Conservation (phyloP, 805 yeast genomes). For the Saccharomyces jurei region DNA sequence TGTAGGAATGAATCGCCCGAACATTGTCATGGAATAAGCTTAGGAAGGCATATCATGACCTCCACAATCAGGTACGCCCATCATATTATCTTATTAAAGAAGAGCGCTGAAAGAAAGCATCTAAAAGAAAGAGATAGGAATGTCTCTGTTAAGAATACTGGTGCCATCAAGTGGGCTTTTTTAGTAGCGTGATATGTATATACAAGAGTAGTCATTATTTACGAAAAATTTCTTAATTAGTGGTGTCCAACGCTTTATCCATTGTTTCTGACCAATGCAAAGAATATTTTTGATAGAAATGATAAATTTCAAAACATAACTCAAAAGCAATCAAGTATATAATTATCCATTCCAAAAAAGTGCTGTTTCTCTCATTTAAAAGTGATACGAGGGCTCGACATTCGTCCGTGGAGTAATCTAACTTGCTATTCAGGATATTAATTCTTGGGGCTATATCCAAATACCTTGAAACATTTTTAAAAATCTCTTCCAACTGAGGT, state of each 20-base stretch:
- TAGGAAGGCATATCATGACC: too few relatives aligned
- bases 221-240: background rate
- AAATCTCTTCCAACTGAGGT: slow-evolving; percentile 72
- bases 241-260: background rate
- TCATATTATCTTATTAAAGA: too few relatives aligned
- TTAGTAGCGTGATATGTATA: background rate
- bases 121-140: too few relatives aligned
- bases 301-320: slow-evolving; percentile 72
- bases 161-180: background rate
- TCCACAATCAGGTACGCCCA: too few relatives aligned
- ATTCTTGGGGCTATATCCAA: slow-evolving; percentile 75
- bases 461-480: slow-evolving; percentile 58
- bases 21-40: too few relatives aligned
- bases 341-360: slow-evolving; percentile 81
- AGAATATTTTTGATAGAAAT: slow-evolving; percentile 38
- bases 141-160: background rate
- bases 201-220: background rate
- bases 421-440: slow-evolving; percentile 68
- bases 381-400: slow-evolving; percentile 69
- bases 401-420: slow-evolving; percentile 88
- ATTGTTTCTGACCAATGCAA: background rate
- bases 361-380: slow-evolving; percentile 65
- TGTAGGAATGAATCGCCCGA: background rate
- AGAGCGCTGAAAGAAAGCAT: too few relatives aligned
- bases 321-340: slow-evolving; percentile 77